Evolutionary conservation across 495 filamentous ascomycete species (phyloP).

Genomic region (Trichocladium uniseriatum): DNA sequence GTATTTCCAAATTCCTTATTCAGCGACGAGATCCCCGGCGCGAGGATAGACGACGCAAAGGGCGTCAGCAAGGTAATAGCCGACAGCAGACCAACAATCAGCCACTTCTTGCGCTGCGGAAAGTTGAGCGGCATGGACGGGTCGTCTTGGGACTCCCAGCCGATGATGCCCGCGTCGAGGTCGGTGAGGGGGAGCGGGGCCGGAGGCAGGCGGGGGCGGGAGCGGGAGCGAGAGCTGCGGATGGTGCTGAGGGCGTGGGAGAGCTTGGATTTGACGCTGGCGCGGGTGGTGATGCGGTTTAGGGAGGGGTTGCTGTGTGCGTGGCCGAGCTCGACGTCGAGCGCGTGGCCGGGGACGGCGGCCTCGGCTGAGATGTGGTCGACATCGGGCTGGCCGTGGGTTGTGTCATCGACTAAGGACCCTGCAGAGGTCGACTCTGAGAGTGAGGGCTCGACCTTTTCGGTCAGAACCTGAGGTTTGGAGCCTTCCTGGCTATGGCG

Average conservation of each 20-base stretch:
- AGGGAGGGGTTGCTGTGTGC: constrained; percentile 13
- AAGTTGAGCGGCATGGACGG: constrained; percentile 68
- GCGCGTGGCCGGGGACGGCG: constrained; percentile 11
- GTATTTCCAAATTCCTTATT: constrained; percentile 43
- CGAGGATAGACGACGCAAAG: constrained; percentile 57
- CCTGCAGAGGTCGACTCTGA: background rate
- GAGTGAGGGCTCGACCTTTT: background rate
- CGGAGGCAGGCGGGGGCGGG: constrained; percentile 17
- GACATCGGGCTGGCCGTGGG: constrained; percentile 6
- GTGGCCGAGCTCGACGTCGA: constrained; percentile 19
- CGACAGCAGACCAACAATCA: constrained; percentile 45
- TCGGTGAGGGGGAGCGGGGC: constrained; percentile 34
- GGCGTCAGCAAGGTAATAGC: constrained; percentile 52
- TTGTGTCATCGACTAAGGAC: no score
- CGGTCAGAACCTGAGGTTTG: background rate
- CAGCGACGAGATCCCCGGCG: constrained; percentile 47
- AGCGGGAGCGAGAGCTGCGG: constrained; percentile 5
- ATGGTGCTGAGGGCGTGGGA: constrained; percentile 11
- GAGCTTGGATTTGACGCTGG: constrained; percentile 14
- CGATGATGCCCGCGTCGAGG: constrained; percentile 40
- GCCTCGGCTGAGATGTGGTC: constrained; percentile 14
- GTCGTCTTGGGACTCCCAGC: constrained; percentile 56
- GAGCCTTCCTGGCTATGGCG: background rate
- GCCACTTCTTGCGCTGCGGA: constrained; percentile 52
- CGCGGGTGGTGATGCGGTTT: no score